Evolutionary conservation across 208 protist genomes (phyloP).

Genomic region (Trypanosoma rangeli): DNA sequence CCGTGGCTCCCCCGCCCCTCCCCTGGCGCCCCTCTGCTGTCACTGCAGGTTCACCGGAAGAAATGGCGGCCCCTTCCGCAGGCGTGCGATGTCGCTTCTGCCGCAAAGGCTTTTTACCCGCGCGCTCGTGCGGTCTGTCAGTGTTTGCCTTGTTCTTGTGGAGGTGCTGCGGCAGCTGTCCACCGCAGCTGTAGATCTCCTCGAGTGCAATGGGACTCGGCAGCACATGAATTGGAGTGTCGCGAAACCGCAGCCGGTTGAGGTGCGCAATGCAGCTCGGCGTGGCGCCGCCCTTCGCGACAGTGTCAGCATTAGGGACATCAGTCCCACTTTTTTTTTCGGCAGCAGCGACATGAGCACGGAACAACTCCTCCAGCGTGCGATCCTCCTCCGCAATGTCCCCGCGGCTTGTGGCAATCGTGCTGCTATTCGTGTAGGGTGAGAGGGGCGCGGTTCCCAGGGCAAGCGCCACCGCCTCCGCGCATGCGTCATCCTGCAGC

Average conservation of each 20-base stretch:
- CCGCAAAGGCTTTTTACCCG: too few relatives aligned
- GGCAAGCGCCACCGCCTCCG: slow-evolving; percentile 26
- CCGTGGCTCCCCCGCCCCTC: neutral
- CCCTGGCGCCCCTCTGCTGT: neutral
- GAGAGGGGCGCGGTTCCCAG: slow-evolving; percentile 19
- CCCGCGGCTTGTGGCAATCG: too few relatives aligned
- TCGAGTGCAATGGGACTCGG: slow-evolving; percentile 52
- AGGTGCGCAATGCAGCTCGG: slow-evolving; percentile 35
- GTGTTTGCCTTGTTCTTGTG: neutral
- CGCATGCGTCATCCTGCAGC: slow-evolving; percentile 33
- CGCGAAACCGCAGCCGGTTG: slow-evolving; percentile 36
- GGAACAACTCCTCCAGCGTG: neutral
- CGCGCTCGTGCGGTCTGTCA: too few relatives aligned
- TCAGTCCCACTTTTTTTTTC: neutral
- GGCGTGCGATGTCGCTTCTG: too few relatives aligned
- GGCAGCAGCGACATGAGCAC: neutral
- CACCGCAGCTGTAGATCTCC: slow-evolving; percentile 62
- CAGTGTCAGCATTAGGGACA: slow-evolving; percentile 1
- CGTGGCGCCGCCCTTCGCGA: neutral
- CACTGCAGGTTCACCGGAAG: too few relatives aligned
- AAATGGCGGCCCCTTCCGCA: too few relatives aligned
- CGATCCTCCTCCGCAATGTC: too few relatives aligned
- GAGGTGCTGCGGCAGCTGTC: slow-evolving; percentile 45
- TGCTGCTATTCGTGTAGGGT: too few relatives aligned
- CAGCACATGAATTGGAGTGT: slow-evolving; percentile 39